These are phyloP conservation scores for Microstroma glucosiphilum DNA, from an alignment of 1,284 basidiomycete genomes.

Conservation along the genomic window DNA sequence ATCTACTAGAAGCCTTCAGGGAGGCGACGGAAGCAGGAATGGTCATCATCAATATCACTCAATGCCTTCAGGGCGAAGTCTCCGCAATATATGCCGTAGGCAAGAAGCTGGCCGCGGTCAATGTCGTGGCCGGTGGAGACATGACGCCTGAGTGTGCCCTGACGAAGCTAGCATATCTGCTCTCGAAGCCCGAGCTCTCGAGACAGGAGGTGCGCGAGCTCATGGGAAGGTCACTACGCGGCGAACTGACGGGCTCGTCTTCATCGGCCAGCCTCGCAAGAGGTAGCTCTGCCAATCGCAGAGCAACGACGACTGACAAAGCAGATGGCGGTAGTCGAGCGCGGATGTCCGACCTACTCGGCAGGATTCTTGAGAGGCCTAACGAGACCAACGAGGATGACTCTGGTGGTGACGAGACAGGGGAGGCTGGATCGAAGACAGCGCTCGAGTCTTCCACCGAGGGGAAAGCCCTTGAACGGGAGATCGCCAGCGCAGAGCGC, in stretches of 20 bases:
- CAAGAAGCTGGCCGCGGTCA: conserved; percentile 58
- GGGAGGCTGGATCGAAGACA: too few relatives aligned
- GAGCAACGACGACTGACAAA: conserved; percentile 14
- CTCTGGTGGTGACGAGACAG: not conserved
- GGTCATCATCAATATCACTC: conserved; percentile 82
- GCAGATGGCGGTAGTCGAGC: conserved; percentile 1
- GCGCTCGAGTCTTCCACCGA: not conserved
- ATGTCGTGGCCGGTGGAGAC: conserved; percentile 55
- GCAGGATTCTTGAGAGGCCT: not conserved
- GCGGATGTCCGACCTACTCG: conserved; percentile 11
- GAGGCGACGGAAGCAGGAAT: conserved; percentile 75
- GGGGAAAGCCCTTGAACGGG: not conserved
- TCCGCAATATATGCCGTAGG: conserved; percentile 67
- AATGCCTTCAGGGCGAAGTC: conserved; percentile 64
- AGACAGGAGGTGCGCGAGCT: conserved; percentile 65
- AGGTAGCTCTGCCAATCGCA: conserved; percentile 20
- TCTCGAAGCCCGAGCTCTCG: conserved; percentile 73
- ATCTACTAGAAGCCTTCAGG: conserved; percentile 59
- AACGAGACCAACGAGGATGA: conserved; percentile 10
- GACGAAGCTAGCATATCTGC: conserved; percentile 77
- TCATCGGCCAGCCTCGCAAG: conserved; percentile 7
- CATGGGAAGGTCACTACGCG: conserved; percentile 72
- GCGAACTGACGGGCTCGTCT: conserved; percentile 66
- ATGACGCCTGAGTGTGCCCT: conserved; percentile 94
- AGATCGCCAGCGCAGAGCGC: conserved; percentile 1